Conservation (phyloP, 176 grass and related monocot genomes). For the Urochloa ruziziensis region DNA sequence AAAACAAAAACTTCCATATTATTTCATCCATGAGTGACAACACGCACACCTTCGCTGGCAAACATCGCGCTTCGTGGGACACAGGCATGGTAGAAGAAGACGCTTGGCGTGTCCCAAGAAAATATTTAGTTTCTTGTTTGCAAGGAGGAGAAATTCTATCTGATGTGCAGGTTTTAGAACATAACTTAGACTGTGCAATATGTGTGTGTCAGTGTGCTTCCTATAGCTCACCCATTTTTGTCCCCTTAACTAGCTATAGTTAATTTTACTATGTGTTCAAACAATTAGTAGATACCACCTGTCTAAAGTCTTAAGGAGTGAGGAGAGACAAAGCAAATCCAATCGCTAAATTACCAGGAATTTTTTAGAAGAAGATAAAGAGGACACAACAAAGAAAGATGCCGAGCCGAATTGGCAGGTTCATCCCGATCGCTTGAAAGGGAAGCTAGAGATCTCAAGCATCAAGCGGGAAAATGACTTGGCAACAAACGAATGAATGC, state of each 20-base stretch:
- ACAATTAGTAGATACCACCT: no score
- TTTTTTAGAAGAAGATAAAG: background rate
- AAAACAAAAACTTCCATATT: background rate
- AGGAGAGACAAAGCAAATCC: background rate
- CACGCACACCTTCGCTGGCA: no score
- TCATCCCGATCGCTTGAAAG: background rate
- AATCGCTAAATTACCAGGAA: background rate
- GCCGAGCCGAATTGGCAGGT: background rate
- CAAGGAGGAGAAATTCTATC: background rate
- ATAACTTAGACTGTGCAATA: background rate
- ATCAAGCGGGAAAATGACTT: slow-evolving; percentile 5
- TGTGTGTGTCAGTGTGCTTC: background rate
- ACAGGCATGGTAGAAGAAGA: background rate
- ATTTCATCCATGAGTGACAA: no score
- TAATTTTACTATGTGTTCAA: no score
- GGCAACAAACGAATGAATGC: background rate
- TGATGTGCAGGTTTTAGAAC: background rate
- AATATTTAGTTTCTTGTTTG: background rate
- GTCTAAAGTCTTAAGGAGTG: background rate
- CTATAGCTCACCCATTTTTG: background rate
- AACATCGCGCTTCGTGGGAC: no score
- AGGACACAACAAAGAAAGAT: background rate
- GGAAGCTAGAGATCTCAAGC: background rate
- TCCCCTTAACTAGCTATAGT: background rate
- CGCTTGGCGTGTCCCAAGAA: background rate